These are phyloP conservation scores for Phytophthora constricta DNA, from an alignment of 352 stramenopile species.

Conservation along the genomic window DNA sequence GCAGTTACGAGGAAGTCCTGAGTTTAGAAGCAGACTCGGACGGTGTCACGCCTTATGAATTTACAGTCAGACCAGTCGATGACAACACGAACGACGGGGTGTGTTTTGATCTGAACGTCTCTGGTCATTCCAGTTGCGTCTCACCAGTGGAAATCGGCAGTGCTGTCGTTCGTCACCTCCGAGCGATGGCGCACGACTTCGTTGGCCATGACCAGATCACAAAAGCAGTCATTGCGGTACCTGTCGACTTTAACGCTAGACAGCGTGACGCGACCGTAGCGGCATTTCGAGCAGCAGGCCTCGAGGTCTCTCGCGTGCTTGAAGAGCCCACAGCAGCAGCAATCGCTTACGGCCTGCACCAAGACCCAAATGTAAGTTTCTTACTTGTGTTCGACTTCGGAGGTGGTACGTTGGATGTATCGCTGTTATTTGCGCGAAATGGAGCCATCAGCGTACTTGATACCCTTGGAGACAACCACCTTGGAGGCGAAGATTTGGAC, in stretches of 20 bases:
- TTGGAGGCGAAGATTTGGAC: conserved; percentile 92
- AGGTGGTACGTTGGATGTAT: conserved; percentile 94
- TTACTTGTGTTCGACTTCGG: conserved; percentile 97
- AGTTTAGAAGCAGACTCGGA: conserved; percentile 17
- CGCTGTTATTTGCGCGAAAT: conserved; percentile 92
- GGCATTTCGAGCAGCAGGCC: conserved; percentile 50
- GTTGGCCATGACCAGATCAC: conserved; percentile 75
- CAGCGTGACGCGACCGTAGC: conserved; percentile 55
- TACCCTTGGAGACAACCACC: conserved; percentile 92
- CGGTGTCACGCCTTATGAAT: conserved; percentile 54
- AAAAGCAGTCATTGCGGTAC: conserved; percentile 67
- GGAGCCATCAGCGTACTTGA: conserved; percentile 97
- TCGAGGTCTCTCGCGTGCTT: conserved; percentile 59
- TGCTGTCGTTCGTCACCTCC: conserved; percentile 52
- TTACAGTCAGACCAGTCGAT: conserved; percentile 30
- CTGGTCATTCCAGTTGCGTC: conserved; percentile 51
- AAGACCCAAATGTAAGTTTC: conserved; percentile 91
- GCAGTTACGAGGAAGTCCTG: conserved; percentile 40
- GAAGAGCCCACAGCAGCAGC: conserved; percentile 95
- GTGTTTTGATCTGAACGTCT: conserved; percentile 55
- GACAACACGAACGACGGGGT: conserved; percentile 28
- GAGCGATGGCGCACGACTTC: conserved; percentile 52
- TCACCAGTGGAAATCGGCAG: conserved; percentile 54
- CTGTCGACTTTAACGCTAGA: conserved; percentile 56
- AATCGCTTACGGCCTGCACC: conserved; percentile 96